Evolutionary conservation across 805 yeast genomes (phyloP), one percentile per base, ranked within the genome.

Genomic region (Wickerhamomyces subpelliculosus): DNA sequence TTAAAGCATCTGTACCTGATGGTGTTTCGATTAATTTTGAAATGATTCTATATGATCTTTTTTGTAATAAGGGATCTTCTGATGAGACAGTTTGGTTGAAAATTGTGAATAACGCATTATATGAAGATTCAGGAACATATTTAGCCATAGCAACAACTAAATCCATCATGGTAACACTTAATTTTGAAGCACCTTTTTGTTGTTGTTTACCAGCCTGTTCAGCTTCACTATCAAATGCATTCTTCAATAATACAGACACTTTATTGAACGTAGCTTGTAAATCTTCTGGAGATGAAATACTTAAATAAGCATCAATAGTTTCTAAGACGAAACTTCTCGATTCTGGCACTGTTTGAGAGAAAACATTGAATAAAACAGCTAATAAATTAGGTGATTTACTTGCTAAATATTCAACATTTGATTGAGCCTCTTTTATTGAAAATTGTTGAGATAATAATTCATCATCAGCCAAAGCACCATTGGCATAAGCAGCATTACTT

Each of bases 361-460:
- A 93, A 14, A 93, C 94, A 52, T 93, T 93, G 69, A 90, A 86
- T 36, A 93, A 66, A 17, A 88, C 96, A 11, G 95, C 83, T 36
- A 93, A 67, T 35, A 93, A 56, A 47, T 93, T 89, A 5, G 84
- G 62, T 5, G 95, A 77, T 45, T 75, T 80, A 0, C 75, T 38
- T 0, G 85, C 64, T 41, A 90, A 64, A 49, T 75, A 85, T 43
- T 74, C 72, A 37, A 88, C 46, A 49, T 83, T 79, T 35, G 68
- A 51, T 37, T 64, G 54, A 3, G 96, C 73, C 41, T 73, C 67
- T 12, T 61, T 60, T 20, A 70, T 60, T 12, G 93, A 74, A 50
- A 84, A 78, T 40, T 69, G 72, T 54, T 80, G 77, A 39, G 74
- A 75, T 42, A 81, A 61, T 34, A 85, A 59, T 30, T 71, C 52